Evolutionary conservation across 805 yeast species (phyloP).

Genomic region (Kuraishia piskuri): DNA sequence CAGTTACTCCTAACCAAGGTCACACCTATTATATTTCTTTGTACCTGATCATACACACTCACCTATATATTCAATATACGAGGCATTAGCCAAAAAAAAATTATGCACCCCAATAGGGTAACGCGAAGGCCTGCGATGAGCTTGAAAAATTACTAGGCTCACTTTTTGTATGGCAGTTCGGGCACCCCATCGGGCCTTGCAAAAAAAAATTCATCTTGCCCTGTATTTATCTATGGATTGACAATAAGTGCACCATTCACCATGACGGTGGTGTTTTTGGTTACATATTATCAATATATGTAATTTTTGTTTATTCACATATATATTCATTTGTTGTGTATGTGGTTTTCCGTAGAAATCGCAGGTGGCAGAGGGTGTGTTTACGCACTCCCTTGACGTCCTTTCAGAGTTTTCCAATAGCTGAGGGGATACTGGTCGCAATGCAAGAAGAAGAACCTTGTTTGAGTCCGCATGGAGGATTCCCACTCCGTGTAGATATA

Average conservation of each 20-base stretch:
- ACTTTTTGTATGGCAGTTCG: not conserved
- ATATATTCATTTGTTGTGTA: not conserved
- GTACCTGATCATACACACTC: too few species aligned
- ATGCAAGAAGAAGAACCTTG: constrained; percentile 16
- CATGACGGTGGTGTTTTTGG: too few species aligned
- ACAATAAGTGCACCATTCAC: too few species aligned
- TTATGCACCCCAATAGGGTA: not conserved
- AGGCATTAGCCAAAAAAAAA: not conserved
- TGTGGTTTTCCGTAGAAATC: not conserved
- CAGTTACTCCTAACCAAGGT: not conserved
- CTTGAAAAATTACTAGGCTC: not conserved
- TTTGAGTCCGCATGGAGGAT: constrained; percentile 20
- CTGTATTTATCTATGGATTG: too few species aligned
- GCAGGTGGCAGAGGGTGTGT: not conserved
- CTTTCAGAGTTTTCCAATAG: not conserved
- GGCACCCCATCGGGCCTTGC: too few species aligned
- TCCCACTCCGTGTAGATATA: constrained; percentile 19
- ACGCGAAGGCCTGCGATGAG: not conserved
- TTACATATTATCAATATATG: too few species aligned
- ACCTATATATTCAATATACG: not conserved
- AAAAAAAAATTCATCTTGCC: too few species aligned
- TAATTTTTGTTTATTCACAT: not conserved
- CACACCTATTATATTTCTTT: too few species aligned
- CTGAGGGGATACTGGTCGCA: constrained; percentile 4
- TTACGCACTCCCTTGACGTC: not conserved